phyloP scores from a whole-genome alignment of 805 yeast genomes.

The Kluyveromyces nonfermentans region DNA sequence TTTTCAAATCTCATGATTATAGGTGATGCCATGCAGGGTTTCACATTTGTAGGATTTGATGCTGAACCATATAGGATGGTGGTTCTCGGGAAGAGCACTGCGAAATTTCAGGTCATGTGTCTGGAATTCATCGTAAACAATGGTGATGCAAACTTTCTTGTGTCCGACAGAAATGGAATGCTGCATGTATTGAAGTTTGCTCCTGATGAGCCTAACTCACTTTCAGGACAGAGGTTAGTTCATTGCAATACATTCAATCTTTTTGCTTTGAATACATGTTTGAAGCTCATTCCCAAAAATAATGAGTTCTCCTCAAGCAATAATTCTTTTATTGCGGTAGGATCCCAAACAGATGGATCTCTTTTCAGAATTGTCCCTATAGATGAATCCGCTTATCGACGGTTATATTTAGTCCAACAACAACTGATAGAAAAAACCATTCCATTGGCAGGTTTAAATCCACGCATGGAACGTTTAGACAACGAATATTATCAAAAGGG shows the following conservation, averaged over 20 bases:
- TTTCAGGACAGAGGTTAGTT: conserved; percentile 68
- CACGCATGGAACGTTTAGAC: conserved; percentile 49
- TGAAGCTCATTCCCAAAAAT: conserved; percentile 36
- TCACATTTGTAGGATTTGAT: conserved; percentile 81
- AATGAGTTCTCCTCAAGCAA: conserved; percentile 22
- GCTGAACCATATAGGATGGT: conserved; percentile 91
- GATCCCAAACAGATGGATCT: conserved; percentile 73
- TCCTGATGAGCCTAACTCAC: conserved; percentile 81
- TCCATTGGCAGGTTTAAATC: conserved; percentile 74
- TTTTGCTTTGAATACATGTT: conserved; percentile 50
- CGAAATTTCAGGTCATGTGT: conserved; percentile 46
- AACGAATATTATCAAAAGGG: conserved; percentile 28
- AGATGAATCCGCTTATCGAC: conserved; percentile 63
- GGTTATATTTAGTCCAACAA: conserved; percentile 79
- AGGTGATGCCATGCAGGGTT: conserved; percentile 66
- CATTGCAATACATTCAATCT: conserved; percentile 61
- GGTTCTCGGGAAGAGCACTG: conserved; percentile 63
- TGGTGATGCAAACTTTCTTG: conserved; percentile 54
- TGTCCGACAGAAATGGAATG: conserved; percentile 58
- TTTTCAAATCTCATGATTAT: conserved; percentile 73
- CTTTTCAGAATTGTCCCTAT: conserved; percentile 66
- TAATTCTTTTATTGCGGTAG: conserved; percentile 47
- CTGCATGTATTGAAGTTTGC: conserved; percentile 76
- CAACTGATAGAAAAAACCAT: conserved; percentile 71
- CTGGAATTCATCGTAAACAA: conserved; percentile 63